Conservation (phyloP, 2,329 filamentous ascomycete genomes). For the Sporothrix inflata region DNA sequence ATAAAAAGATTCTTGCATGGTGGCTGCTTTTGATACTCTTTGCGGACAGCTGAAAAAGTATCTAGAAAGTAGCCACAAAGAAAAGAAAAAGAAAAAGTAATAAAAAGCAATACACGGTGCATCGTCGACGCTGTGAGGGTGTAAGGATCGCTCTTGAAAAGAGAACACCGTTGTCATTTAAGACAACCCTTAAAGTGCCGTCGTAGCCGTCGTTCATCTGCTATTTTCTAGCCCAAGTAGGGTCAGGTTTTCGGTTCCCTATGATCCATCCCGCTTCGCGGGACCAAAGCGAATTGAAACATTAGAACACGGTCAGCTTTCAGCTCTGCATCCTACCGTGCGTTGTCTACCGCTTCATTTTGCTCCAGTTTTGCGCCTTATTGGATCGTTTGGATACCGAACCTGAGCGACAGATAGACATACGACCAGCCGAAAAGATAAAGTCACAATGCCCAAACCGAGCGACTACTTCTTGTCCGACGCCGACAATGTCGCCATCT, state of each 20-base stretch:
- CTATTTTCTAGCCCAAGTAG: background rate
- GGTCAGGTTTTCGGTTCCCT: background rate
- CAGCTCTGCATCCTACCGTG: too few relatives aligned
- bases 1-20: background rate
- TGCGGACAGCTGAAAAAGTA: constrained; percentile 1
- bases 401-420: background rate
- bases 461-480: constrained; percentile 29
- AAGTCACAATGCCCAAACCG: constrained; percentile 3
- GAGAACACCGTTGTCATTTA: constrained; percentile 5
- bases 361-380: background rate
- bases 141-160: background rate
- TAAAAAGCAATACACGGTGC: background rate
- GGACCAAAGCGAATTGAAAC: background rate
- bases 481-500: constrained; percentile 37
- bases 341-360: background rate
- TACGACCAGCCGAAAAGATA: background rate
- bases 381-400: background rate
- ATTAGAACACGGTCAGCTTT: too few relatives aligned
- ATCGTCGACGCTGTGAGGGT: background rate
- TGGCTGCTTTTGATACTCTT: background rate
- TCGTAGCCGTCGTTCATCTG: background rate
- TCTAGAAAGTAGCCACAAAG: background rate
- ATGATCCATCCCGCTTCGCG: background rate
- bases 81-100: background rate
- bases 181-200: background rate